Base-by-base conservation (phyloP, 1,139 yeast genomes). In the Pichia inconspicua region DNA sequence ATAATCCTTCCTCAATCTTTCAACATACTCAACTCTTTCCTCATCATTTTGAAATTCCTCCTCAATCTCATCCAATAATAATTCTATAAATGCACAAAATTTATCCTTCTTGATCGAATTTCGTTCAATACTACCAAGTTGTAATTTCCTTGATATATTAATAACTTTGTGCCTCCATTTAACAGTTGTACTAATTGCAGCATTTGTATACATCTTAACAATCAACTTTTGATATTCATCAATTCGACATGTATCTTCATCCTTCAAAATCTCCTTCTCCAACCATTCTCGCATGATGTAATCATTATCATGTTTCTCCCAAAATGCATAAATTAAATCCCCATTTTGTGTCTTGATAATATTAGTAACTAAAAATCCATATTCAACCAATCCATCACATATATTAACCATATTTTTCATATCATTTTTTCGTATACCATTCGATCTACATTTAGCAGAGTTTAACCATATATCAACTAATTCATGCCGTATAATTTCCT, bases 221-320 rank as follows among this genome's bases (percentile, higher is more conserved):
- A 58, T 27, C 22, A 56, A 40, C 5, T 17, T 45, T 36, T 56
- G 51, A 15, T 38, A 47, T 39, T 19, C 27, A 22, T 49, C 46
- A 9, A 52, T 30, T 15, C 34, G 14, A n/a, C 34, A 12, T 17
- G 31, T 34, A 12, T 25, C 12, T 5, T 30, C 17, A 9, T 41
- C 30, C 12, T 35, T 40, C 1, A 28, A 17, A n/a, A 36, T 22
- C 14, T 45, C 44, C 5, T 42, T 27, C 44, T 48, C 53, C 10
- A 56, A 42, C 41, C 45, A 52, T 31, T 53, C 53, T 19, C 48
- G 52, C 8, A 57, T 43, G 4, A 44, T 40, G 1, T 44, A 43
- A 36, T 55, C 55, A 25, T 41, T 43, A 6, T 57, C 53, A 44
- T 54, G 44, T 12, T 30, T 41, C 35, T 59, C 64, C 65, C 65